Evolutionary conservation across 2,329 filamentous ascomycete species (phyloP).

Genomic region (Aspergillus melleus): DNA sequence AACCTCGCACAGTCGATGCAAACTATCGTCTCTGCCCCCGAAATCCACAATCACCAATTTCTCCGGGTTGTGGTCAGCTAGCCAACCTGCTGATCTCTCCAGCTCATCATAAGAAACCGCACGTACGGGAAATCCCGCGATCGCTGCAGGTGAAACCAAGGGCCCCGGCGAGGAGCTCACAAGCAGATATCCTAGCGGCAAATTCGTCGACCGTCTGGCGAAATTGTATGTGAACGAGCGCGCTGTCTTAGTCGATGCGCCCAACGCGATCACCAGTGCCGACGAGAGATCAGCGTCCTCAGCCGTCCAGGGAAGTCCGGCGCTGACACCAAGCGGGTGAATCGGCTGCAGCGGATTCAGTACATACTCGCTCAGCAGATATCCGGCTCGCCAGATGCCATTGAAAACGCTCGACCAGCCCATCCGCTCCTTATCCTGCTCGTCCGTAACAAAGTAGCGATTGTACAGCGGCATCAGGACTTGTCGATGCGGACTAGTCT

Average conservation of each 20-base stretch:
- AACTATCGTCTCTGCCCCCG: background rate
- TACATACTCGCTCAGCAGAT: constrained; percentile 33
- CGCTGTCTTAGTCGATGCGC: constrained; percentile 29
- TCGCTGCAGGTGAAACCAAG: background rate
- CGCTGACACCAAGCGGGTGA: constrained; percentile 13
- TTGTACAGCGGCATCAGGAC: constrained; percentile 48
- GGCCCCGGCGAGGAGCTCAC: constrained; percentile 9
- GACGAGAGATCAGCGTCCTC: constrained; percentile 34
- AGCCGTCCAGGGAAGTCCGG: constrained; percentile 27
- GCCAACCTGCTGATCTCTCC: constrained; percentile 3
- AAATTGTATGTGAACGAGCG: constrained; percentile 18
- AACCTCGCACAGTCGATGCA: constrained; percentile 1
- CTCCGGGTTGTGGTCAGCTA: constrained; percentile 3
- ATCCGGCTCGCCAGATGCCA: constrained; percentile 25
- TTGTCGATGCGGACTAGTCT: constrained; percentile 38
- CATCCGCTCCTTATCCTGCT: constrained; percentile 5
- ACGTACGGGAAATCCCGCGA: background rate
- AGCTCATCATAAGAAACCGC: constrained; percentile 2
- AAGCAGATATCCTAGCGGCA: constrained; percentile 11
- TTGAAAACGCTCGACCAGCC: constrained; percentile 28
- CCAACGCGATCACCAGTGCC: constrained; percentile 35
- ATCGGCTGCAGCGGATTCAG: constrained; percentile 22
- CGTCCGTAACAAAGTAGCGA: constrained; percentile 32
- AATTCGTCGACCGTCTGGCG: background rate
- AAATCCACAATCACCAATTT: constrained; percentile 11